phyloP scores from a whole-genome alignment of 768 basidiomycete species.

The Podaxis mareebaensis region DNA sequence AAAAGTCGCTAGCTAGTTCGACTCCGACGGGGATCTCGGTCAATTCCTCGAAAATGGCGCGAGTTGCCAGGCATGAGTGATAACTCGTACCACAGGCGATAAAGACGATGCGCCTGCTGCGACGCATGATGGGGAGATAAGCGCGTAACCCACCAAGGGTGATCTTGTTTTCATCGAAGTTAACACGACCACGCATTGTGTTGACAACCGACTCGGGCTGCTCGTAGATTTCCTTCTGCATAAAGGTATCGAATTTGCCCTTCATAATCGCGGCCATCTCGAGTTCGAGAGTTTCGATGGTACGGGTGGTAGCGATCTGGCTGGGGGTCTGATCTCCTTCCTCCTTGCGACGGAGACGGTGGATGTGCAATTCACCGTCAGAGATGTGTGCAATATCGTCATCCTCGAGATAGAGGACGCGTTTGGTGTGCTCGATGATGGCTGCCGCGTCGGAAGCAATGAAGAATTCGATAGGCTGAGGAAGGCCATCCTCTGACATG shows the following conservation, averaged over 20 bases:
- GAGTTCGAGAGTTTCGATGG: slow-evolving; percentile 96
- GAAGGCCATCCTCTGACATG: slow-evolving; percentile 97
- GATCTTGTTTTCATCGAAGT: slow-evolving; percentile 90
- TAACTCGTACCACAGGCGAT: slow-evolving; percentile 99
- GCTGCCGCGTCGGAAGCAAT: slow-evolving; percentile 97
- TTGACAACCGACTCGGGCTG: slow-evolving; percentile 99
- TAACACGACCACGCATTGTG: slow-evolving; percentile 99
- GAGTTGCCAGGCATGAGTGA: slow-evolving; percentile 95
- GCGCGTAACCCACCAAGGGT: slow-evolving; percentile 94
- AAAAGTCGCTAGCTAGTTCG: slow-evolving; percentile 96
- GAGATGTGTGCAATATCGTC: slow-evolving; percentile 98
- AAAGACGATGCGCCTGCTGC: slow-evolving; percentile 93
- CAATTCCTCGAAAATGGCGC: slow-evolving; percentile 97
- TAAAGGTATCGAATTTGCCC: slow-evolving; percentile 99
- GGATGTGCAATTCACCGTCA: slow-evolving; percentile 97
- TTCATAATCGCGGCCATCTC: slow-evolving; percentile 99
- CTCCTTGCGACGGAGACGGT: slow-evolving; percentile 91
- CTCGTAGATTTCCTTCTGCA: slow-evolving; percentile 99
- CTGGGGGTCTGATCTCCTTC: slow-evolving; percentile 61
- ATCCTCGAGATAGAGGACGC: slow-evolving; percentile 97
- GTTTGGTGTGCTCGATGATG: slow-evolving; percentile 98
- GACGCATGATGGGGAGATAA: slow-evolving; percentile 94
- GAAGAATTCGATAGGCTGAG: slow-evolving; percentile 99
- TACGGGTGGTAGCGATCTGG: slow-evolving; percentile 75
- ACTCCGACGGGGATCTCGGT: slow-evolving; percentile 98